Evolutionary conservation across 176 grass and related monocot species (phyloP), one percentile per base, ranked within the genome.

Genomic region (Leersia perrieri): DNA sequence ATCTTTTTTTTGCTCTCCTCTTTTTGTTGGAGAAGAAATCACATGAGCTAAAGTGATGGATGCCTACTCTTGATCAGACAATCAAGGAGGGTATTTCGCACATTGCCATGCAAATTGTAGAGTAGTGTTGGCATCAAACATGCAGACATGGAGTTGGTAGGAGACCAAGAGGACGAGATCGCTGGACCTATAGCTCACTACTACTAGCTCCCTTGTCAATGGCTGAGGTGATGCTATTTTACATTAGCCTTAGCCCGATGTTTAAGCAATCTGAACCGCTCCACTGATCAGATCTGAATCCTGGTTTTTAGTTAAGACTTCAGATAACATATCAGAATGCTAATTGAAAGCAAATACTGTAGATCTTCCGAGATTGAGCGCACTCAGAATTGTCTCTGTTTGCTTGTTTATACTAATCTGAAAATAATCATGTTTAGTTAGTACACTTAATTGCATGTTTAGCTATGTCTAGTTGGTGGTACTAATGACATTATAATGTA

Each of bases 1-100:
- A 30, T 36, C 76, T 28, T 22, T 3, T 58, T 2, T 9, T 42
- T 33, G 1, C 53, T 29, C 14, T 10, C 8, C 20, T 5, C 42
- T 49, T 45, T 77, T 88, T 88, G 39, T 4, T 2, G 27, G 10
- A 7, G 42, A n/a, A 53, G 64, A 70, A 76, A 80, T 65, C 87
- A 85, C 82, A 89, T 76, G 72, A 85, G 44, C 22, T 68, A 70
- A 89, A 85, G 72, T 22, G 77, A 72, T 71, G 65, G 64, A 89
- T 76, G 63, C 76, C 36, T 39, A 39, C 36, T 39, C 36, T 39
- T n/a, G 36, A 88, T 61, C 81, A 49, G 66, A 58, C 73, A 11
- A 33, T 57, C 31, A 45, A 39, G 34, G 82, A 42, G 20, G 20
- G 73, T 32, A 41, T 79, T 61, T 66, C 57, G 80, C 68, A 38